These are phyloP conservation scores for Nadsonia starkeyi-henricii DNA, from an alignment of 1,139 yeast genomes.

Conservation along the genomic window DNA sequence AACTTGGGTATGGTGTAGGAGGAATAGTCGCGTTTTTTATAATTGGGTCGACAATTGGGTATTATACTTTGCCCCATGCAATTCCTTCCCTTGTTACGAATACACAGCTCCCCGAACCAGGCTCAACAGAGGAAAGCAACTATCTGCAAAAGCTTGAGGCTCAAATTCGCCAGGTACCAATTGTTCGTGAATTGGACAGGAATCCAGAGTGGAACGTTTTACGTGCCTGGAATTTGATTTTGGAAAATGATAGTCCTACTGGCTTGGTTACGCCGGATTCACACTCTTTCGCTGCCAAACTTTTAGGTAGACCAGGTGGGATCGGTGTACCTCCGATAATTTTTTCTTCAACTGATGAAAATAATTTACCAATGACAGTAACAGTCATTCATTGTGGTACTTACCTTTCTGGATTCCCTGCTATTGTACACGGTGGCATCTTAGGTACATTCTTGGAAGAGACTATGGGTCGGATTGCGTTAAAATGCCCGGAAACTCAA, in stretches of 20 bases:
- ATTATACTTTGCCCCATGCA: not conserved
- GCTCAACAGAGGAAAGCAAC: not conserved
- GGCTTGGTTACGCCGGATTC: slow-evolving; percentile 17
- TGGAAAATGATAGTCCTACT: slow-evolving; percentile 19
- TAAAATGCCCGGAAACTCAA: slow-evolving; percentile 11
- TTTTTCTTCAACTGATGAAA: slow-evolving; percentile 40
- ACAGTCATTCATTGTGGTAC: slow-evolving; percentile 68
- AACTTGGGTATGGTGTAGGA: not conserved
- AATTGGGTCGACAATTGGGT: not conserved
- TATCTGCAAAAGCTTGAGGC: slow-evolving; percentile 8
- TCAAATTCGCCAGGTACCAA: slow-evolving; percentile 36
- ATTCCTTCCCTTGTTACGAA: not conserved
- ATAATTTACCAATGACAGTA: slow-evolving; percentile 33
- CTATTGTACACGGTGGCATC: slow-evolving; percentile 81
- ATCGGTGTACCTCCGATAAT: slow-evolving; percentile 59
- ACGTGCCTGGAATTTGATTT: slow-evolving; percentile 47
- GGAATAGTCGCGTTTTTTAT: not conserved
- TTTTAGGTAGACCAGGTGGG: slow-evolving; percentile 54
- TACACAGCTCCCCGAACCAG: not conserved
- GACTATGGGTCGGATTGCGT: slow-evolving; percentile 45
- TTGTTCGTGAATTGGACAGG: slow-evolving; percentile 34
- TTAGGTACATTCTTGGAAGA: slow-evolving; percentile 74
- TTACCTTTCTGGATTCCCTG: slow-evolving; percentile 73
- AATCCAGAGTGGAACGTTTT: slow-evolving; percentile 30
- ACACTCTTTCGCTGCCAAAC: slow-evolving; percentile 16